Base-by-base conservation (phyloP, 495 filamentous ascomycete species). In the Neurospora cerealis region DNA sequence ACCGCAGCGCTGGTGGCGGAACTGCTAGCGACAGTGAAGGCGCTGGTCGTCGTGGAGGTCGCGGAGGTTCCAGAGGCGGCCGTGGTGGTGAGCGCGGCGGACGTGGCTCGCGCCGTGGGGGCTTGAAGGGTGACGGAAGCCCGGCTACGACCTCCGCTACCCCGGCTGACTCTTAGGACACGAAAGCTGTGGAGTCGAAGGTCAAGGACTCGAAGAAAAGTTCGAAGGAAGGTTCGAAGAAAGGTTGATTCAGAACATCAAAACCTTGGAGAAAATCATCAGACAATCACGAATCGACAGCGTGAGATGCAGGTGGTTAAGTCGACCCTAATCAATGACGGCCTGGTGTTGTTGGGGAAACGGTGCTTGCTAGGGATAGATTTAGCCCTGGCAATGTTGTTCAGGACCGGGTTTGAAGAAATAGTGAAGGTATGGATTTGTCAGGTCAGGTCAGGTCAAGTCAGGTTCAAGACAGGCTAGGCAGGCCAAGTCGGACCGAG, bases 11-110 rank as follows among this genome's bases (percentile, higher is more conserved):
- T 71, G 90, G 86, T 72, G 90, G 85, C 39, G 80, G 80, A 24
- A 79, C 78, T 78, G 86, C 92, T 73, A 97, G 93, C 79, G 96
- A 97, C 79, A 95, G 93, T 71, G 93, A 97, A 78, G 88, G 85
- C 54, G 85, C 83, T 71, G 84, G 89, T 24, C 86, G 89, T 44
- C 89, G 92, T 69, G 89, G 89, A 70, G 89, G 91, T 66, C 87
- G 89, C 76, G 89, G 89, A n/a, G 86, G 90, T 34, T 85, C 89
- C 6, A 86, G 88, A 70, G 86, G 89, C 54, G 83, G 86, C 69
- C 81, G 85, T 10, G 81, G 87, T 71, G 81, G 84, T 34, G 86
- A 88, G 38, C 84, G 88, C 74, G 84, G 87, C 6, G 85, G 88
- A 32, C 84, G 90, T 28, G 86, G 86, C 41, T 80, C 89, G 66